phyloP scores from a whole-genome alignment of 148 eudicot species.

The Hydrangea macrophylla region DNA sequence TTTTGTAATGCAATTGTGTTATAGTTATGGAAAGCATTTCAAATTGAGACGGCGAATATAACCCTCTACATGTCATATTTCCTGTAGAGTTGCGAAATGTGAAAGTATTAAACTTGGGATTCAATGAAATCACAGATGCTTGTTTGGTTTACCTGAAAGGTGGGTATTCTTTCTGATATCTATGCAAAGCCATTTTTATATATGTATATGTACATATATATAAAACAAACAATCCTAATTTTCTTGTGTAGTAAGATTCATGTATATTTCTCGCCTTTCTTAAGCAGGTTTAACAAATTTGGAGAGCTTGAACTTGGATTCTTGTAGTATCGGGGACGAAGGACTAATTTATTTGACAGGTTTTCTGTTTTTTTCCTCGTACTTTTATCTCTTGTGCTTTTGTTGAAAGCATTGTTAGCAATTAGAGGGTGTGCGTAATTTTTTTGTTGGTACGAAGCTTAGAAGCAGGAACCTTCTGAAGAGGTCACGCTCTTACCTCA shows the following conservation, averaged over 20 bases:
- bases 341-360: slow-evolving; percentile 67
- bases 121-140: slow-evolving; percentile 77
- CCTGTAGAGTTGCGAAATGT: slow-evolving; percentile 57
- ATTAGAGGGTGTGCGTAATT: too few species aligned
- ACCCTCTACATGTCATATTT: neutral
- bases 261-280: slow-evolving; percentile 3
- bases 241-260: neutral
- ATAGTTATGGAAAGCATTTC: neutral
- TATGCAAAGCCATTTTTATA: neutral
- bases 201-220: too few species aligned
- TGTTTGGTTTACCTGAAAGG: slow-evolving; percentile 82
- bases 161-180: slow-evolving; percentile 17
- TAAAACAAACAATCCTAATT: neutral
- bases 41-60: neutral
- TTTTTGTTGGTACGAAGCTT: too few species aligned
- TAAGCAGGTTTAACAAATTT: slow-evolving; percentile 62
- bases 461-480: too few species aligned
- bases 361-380: neutral
- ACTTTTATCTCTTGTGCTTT: neutral
- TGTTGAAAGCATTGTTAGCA: neutral
- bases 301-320: slow-evolving; percentile 92
- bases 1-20: neutral
- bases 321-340: slow-evolving; percentile 80
- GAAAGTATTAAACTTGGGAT: slow-evolving; percentile 85
- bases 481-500: too few species aligned